Conservation (phyloP, 2,329 filamentous ascomycete species). For the Knoxdaviesia proteae region DNA sequence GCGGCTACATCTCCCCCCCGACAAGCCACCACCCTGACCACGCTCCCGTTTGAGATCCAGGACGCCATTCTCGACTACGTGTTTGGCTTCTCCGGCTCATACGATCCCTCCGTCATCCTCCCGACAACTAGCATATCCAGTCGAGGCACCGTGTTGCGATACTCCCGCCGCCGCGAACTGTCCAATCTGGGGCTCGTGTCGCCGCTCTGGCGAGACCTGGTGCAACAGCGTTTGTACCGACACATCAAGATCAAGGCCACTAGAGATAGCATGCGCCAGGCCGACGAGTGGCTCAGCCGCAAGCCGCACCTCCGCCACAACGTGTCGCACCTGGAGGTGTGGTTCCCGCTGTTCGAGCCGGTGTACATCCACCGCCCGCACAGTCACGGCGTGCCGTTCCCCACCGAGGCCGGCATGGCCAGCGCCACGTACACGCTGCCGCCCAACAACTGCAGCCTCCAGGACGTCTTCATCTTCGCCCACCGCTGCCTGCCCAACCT, state of each 20-base stretch:
- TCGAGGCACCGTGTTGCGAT: constrained; percentile 44
- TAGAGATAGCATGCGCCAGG: constrained; percentile 35
- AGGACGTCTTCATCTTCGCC: constrained; percentile 48
- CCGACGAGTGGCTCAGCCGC: constrained; percentile 36
- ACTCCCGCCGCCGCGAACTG: constrained; percentile 45
- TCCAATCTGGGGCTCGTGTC: constrained; percentile 44
- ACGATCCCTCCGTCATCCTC: constrained; percentile 10
- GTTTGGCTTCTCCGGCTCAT: constrained; percentile 45
- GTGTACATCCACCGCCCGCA: background rate
- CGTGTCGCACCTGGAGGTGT: constrained; percentile 54
- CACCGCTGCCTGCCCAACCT: constrained; percentile 35
- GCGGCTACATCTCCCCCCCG: too few relatives aligned
- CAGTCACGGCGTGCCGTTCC: constrained; percentile 13
- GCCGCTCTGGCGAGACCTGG: constrained; percentile 40
- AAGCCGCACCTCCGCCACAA: constrained; percentile 39
- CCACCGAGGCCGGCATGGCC: constrained; percentile 23
- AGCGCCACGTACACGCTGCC: constrained; percentile 37
- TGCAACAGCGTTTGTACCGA: constrained; percentile 53
- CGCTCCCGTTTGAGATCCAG: constrained; percentile 49
- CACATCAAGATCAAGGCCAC: constrained; percentile 61
- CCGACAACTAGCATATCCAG: constrained; percentile 35
- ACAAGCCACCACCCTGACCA: constrained; percentile 12
- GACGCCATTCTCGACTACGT: constrained; percentile 51
- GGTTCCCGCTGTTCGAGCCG: constrained; percentile 53
- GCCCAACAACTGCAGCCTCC: constrained; percentile 45